phyloP scores from a whole-genome alignment of 2,329 filamentous ascomycete species.

The Pseudogymnoascus sp. region DNA sequence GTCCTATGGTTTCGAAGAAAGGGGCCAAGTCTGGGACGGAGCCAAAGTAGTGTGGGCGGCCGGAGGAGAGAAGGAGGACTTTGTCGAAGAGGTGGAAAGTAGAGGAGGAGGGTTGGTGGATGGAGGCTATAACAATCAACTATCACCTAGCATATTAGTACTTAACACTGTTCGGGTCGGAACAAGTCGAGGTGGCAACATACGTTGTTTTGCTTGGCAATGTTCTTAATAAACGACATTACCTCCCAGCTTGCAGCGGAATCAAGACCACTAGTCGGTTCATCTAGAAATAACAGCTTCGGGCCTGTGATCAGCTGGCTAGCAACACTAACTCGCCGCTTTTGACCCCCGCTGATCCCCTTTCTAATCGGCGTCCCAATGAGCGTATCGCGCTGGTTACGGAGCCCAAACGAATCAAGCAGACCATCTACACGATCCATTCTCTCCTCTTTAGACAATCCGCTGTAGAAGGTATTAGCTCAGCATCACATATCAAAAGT shows the following conservation, averaged over 20 bases:
- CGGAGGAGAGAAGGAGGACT: slow-evolving; percentile 62
- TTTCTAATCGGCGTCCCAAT: slow-evolving; percentile 77
- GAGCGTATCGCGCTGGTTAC: slow-evolving; percentile 58
- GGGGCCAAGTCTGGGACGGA: slow-evolving; percentile 45
- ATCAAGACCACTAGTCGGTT: slow-evolving; percentile 77
- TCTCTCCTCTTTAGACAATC: slow-evolving; percentile 44
- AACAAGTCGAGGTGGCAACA: slow-evolving; percentile 21
- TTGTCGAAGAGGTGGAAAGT: slow-evolving; percentile 78
- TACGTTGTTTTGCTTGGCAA: slow-evolving; percentile 59
- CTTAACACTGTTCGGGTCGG: slow-evolving; percentile 14
- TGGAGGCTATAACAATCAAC: slow-evolving; percentile 72
- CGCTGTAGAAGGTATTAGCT: slow-evolving; percentile 20
- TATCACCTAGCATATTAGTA: slow-evolving; percentile 26
- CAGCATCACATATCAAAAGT: background rate
- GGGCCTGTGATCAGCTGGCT: slow-evolving; percentile 74
- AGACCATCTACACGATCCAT: slow-evolving; percentile 55
- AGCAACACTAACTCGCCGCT: slow-evolving; percentile 69
- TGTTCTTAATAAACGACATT: slow-evolving; percentile 57
- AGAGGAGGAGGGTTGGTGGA: slow-evolving; percentile 75
- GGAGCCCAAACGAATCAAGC: slow-evolving; percentile 64
- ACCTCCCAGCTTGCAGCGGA: slow-evolving; percentile 69
- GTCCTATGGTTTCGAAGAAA: slow-evolving; percentile 56
- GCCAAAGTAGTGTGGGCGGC: slow-evolving; percentile 66
- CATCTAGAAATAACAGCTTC: slow-evolving; percentile 73
- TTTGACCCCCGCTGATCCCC: slow-evolving; percentile 79